phyloP scores from a whole-genome alignment of 2,329 filamentous ascomycete species.

The Pseudogymnoascus sp. region DNA sequence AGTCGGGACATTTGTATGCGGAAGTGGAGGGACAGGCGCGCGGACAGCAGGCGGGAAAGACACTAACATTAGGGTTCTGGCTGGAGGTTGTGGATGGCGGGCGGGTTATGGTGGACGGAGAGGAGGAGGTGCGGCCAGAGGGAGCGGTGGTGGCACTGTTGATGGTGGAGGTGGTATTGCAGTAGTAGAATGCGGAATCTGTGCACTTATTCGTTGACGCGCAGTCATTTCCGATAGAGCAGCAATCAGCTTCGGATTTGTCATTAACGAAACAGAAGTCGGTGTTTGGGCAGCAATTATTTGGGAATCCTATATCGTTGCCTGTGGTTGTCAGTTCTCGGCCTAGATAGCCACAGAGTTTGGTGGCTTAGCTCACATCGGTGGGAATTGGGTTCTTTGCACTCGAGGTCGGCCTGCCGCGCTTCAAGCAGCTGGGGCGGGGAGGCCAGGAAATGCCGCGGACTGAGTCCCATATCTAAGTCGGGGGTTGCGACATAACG shows the following conservation, averaged over 20 bases:
- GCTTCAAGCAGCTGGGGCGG: conserved; percentile 14
- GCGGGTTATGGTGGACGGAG: conserved; percentile 27
- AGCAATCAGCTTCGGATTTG: conserved; percentile 33
- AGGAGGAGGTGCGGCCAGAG: conserved; percentile 27
- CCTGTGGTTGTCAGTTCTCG: neutral
- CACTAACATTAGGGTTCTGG: conserved; percentile 14
- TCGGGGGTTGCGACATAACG: neutral
- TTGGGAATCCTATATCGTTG: conserved; percentile 31
- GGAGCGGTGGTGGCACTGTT: conserved; percentile 15
- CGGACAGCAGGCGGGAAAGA: conserved; percentile 25
- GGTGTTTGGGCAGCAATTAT: conserved; percentile 37
- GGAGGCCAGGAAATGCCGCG: conserved; percentile 21
- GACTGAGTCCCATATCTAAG: conserved; percentile 17
- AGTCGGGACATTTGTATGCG: conserved; percentile 28
- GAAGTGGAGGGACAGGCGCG: conserved; percentile 28
- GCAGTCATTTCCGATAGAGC: conserved; percentile 36
- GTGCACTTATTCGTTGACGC: conserved; percentile 12
- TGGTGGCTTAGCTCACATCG: conserved; percentile 19
- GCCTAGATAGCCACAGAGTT: neutral
- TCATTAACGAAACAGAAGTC: conserved; percentile 40
- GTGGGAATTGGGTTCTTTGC: conserved; percentile 18
- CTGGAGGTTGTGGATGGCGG: conserved; percentile 21
- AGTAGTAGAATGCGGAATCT: neutral
- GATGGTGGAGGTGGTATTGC: neutral
- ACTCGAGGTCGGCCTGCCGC: conserved; percentile 16